These are phyloP conservation scores for Teunomyces aglyptinius DNA, from an alignment of 805 yeast species.

Conservation along the genomic window DNA sequence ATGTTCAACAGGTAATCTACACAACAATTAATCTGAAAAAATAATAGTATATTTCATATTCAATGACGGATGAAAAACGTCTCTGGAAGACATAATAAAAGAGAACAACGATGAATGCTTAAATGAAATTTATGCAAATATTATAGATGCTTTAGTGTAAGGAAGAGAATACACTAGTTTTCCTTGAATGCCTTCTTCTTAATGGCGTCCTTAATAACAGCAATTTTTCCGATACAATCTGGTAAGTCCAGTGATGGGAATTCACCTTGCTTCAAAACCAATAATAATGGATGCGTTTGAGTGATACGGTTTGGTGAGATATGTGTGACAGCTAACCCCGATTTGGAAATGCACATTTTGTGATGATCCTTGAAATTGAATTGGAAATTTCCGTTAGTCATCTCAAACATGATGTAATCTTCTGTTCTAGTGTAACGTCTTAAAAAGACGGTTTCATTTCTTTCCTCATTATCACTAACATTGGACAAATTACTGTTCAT, in stretches of 20 bases:
- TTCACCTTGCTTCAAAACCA: slow-evolving; percentile 41
- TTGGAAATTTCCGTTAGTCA: slow-evolving; percentile 90
- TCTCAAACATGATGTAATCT: slow-evolving; percentile 84
- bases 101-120: not conserved
- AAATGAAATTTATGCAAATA: not conserved
- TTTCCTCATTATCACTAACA: slow-evolving; percentile 63
- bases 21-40: slow-evolving; percentile 2
- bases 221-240: slow-evolving; percentile 40
- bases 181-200: slow-evolving; percentile 34
- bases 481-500: slow-evolving; percentile 89
- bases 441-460: slow-evolving; percentile 69
- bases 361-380: slow-evolving; percentile 95
- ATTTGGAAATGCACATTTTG: slow-evolving; percentile 75
- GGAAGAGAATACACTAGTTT: slow-evolving; percentile 1
- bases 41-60: slow-evolving; percentile 1
- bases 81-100: not conserved
- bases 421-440: slow-evolving; percentile 79
- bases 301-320: slow-evolving; percentile 75
- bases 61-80: not conserved
- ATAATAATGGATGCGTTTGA: slow-evolving; percentile 58
- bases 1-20: slow-evolving; percentile 1
- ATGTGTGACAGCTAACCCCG: slow-evolving; percentile 75
- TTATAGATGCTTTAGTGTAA: not conserved
- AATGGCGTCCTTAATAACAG: slow-evolving; percentile 63
- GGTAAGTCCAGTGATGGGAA: slow-evolving; percentile 41